Conservation (phyloP, 2,329 filamentous ascomycete genomes). For the Aureobasidium namibiae region DNA sequence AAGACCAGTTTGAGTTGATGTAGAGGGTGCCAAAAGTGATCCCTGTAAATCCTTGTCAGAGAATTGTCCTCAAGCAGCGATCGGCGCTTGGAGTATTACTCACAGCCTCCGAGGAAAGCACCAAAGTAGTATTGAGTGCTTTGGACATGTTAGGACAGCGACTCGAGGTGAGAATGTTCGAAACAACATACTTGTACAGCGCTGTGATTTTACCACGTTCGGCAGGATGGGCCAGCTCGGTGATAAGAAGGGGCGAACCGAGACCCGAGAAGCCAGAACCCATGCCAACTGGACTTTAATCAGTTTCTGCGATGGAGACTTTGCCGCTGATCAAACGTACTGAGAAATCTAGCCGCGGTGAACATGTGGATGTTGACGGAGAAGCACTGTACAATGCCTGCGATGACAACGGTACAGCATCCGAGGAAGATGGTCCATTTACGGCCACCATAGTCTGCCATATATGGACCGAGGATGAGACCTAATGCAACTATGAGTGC, state of each 20-base stretch:
- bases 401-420: neutral
- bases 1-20: constrained; percentile 39
- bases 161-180: neutral
- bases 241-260: neutral
- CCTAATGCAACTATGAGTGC: neutral
- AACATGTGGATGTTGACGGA: constrained; percentile 5
- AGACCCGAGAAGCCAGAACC: neutral
- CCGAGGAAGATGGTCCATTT: constrained; percentile 5
- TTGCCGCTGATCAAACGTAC: neutral
- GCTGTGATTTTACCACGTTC: neutral
- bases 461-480: neutral
- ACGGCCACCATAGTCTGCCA: neutral
- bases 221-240: neutral
- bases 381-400: neutral
- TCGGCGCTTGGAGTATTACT: neutral
- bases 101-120: neutral
- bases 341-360: neutral
- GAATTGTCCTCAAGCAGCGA: too few relatives aligned
- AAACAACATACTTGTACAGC: neutral
- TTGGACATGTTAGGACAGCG: neutral
- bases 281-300: neutral
- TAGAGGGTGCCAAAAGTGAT: constrained; percentile 43
- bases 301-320: too few relatives aligned
- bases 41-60: constrained; percentile 19
- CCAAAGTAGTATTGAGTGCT: neutral